A percentile compares a stretch with the other conserved stretches of the same genome.
Conservation (phyloP, 2,329 filamentous ascomycete genomes). For the Botrytis medusae region DNA sequence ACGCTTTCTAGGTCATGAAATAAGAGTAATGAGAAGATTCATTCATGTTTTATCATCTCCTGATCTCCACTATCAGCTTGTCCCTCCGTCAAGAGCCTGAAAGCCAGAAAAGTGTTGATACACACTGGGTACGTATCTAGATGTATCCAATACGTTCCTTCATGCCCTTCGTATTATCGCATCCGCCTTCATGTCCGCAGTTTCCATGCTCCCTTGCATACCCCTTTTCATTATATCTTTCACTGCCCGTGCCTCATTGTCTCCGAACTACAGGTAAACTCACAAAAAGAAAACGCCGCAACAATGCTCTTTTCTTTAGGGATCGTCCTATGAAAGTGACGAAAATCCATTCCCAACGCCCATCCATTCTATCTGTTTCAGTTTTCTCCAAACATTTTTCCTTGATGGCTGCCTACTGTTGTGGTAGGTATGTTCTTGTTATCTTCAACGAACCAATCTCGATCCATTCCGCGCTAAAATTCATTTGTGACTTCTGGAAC, state of each 20-base stretch:
- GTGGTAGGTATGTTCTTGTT: neutral
- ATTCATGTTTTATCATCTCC: neutral
- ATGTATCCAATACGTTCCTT: neutral
- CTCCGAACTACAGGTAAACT: neutral
- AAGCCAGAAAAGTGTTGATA: neutral
- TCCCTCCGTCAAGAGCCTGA: neutral
- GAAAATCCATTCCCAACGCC: neutral
- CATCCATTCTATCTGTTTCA: neutral
- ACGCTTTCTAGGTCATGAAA: neutral
- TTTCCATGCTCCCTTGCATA: neutral
- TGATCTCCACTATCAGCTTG: neutral
- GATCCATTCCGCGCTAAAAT: neutral
- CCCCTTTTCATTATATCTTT: neutral
- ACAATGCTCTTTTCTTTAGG: neutral
- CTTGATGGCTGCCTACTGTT: neutral
- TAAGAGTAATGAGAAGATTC: neutral
- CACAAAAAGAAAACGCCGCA: conserved; percentile 7
- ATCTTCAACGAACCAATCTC: neutral
- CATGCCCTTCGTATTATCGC: neutral
- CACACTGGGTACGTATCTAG: neutral
- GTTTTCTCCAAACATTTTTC: neutral
- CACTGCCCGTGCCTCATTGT: neutral
- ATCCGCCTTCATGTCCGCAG: neutral
- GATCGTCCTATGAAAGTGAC: neutral
- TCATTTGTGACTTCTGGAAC: neutral